Conservation (phyloP, 345 rosid species). For the Populus nigra region DNA sequence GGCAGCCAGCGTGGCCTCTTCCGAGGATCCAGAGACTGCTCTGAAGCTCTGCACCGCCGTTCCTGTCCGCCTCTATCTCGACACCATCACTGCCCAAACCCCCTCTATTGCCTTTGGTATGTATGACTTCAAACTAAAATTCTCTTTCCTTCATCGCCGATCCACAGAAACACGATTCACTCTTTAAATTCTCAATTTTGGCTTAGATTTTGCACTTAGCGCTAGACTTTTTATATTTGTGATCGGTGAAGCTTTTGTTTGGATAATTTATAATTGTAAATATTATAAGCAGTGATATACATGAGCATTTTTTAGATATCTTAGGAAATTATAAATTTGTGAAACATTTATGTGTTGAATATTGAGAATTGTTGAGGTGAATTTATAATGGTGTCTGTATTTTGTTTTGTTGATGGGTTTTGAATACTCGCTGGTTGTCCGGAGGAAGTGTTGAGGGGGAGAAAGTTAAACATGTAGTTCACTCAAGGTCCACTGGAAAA, state of each 20-base stretch:
- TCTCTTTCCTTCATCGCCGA: background rate
- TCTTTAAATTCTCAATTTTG: background rate
- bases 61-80: conserved; percentile 68
- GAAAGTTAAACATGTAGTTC: conserved; percentile 80
- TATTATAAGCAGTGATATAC: background rate
- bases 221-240: background rate
- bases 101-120: conserved; percentile 76
- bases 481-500: conserved; percentile 80
- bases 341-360: background rate
- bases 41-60: conserved; percentile 77
- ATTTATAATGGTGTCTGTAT: background rate
- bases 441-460: conserved; percentile 76
- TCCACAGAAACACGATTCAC: background rate
- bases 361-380: background rate
- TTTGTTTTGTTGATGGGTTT: conserved; percentile 51
- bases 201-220: background rate
- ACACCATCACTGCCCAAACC: conserved; percentile 62
- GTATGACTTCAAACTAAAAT: background rate
- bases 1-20: conserved; percentile 52
- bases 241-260: background rate
- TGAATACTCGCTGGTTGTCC: conserved; percentile 74
- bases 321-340: background rate
- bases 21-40: conserved; percentile 67
- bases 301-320: background rate
- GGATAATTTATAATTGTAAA: no score